Conservation (phyloP, 73 alveolate genomes). For the Tetrahymena thermophila region DNA sequence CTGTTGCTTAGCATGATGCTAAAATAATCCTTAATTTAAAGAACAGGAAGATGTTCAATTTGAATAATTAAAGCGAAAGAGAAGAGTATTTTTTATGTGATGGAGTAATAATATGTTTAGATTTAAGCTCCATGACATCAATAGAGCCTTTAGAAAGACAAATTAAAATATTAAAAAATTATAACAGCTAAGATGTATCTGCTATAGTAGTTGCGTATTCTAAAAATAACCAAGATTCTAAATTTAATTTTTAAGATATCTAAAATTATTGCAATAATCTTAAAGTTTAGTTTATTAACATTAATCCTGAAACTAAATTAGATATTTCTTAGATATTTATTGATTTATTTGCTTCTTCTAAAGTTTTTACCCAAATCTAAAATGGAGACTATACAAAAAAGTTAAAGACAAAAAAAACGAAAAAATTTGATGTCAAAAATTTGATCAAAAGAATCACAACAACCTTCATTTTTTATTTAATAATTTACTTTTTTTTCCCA, state of each 20-base stretch:
- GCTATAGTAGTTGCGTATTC: background rate
- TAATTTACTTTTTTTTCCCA: background rate
- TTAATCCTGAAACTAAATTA: background rate
- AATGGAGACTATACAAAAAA: background rate
- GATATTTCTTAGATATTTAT: background rate
- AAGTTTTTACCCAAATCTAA: background rate
- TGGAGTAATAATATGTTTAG: background rate
- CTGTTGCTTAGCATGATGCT: background rate
- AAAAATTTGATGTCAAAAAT: background rate
- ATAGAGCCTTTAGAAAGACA: background rate
- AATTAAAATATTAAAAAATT: background rate
- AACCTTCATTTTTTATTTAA: background rate
- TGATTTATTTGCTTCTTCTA: background rate
- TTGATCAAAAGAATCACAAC: background rate
- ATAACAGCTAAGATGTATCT: background rate
- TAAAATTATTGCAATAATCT: background rate
- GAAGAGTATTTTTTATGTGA: background rate
- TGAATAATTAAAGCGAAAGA: background rate
- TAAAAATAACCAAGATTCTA: background rate
- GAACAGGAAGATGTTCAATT: background rate
- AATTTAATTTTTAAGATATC: background rate
- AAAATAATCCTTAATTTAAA: background rate
- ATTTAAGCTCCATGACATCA: background rate
- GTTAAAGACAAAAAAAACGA: background rate
- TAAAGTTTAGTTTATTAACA: background rate